phyloP scores from a whole-genome alignment of 2,329 filamentous ascomycete species.

The Pseudocercospora eumusae region DNA sequence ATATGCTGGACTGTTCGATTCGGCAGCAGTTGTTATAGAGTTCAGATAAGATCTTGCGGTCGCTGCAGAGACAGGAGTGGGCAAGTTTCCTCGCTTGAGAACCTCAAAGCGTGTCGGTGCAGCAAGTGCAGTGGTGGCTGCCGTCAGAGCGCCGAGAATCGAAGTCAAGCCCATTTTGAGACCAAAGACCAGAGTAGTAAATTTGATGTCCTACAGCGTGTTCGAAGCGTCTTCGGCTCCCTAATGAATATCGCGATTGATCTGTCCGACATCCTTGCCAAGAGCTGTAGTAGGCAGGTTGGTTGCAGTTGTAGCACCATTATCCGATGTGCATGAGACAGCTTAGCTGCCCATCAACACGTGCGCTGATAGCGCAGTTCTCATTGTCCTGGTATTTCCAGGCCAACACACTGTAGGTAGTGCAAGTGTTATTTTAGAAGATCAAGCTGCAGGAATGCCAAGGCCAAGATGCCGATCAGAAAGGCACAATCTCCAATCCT shows the following conservation, averaged over 20 bases:
- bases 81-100: constrained; percentile 34
- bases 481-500: constrained; percentile 13
- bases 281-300: constrained; percentile 21
- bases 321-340: constrained; percentile 12
- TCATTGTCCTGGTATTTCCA: constrained; percentile 17
- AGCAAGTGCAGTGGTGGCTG: constrained; percentile 28
- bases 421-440: constrained; percentile 12
- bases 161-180: constrained; percentile 29
- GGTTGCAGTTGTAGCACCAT: constrained; percentile 7
- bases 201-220: not conserved
- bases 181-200: not conserved
- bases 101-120: constrained; percentile 28
- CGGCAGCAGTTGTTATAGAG: constrained; percentile 31
- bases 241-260: not conserved
- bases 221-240: not conserved
- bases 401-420: constrained; percentile 14
- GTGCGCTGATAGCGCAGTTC: constrained; percentile 24
- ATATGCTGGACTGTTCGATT: constrained; percentile 52
- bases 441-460: constrained; percentile 15
- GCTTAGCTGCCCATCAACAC: constrained; percentile 14
- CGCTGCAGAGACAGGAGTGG: constrained; percentile 34
- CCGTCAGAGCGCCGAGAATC: constrained; percentile 27
- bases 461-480: constrained; percentile 27
- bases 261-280: constrained; percentile 9
- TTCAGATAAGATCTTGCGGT: constrained; percentile 36